Conservation (phyloP, 768 basidiomycete genomes). For the Pulveroboletus sp. region DNA sequence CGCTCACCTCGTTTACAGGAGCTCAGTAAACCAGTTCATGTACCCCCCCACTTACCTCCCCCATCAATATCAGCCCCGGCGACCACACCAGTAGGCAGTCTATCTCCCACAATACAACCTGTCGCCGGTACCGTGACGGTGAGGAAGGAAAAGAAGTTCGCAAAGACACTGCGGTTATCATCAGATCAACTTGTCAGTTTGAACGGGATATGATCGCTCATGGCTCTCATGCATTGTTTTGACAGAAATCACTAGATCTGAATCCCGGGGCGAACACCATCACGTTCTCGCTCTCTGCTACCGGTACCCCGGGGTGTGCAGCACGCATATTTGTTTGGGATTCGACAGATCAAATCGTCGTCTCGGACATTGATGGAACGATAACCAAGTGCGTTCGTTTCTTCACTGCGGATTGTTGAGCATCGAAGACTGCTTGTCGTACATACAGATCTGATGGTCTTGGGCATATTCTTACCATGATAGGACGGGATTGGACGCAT, state of each 20-base stretch:
- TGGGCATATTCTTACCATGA: conserved; percentile 95
- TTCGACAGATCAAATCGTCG: conserved; percentile 80
- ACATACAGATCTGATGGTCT: conserved; percentile 80
- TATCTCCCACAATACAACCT: conserved; percentile 27
- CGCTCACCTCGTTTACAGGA: conserved; percentile 14
- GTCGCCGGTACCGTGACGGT: conserved; percentile 10
- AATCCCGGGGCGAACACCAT: conserved; percentile 87
- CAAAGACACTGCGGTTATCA: conserved; percentile 88
- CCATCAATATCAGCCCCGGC: conserved; percentile 42
- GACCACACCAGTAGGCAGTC: conserved; percentile 36
- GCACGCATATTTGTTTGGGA: conserved; percentile 97
- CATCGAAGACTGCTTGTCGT: neutral
- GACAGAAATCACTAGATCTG: conserved; percentile 77
- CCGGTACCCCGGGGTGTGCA: conserved; percentile 77
- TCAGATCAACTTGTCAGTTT: conserved; percentile 84
- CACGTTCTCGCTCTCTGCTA: conserved; percentile 86
- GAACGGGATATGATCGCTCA: neutral
- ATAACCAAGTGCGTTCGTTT: conserved; percentile 81
- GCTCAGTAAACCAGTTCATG: neutral
- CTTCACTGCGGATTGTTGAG: neutral
- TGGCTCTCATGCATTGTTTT: neutral
- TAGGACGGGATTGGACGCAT: conserved; percentile 98
- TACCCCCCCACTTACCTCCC: conserved; percentile 4
- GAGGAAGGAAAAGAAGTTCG: conserved; percentile 53
- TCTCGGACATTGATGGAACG: conserved; percentile 98